Evolutionary conservation across 306 rosid species (phyloP).

Genomic region (Bauhinia variegata): DNA sequence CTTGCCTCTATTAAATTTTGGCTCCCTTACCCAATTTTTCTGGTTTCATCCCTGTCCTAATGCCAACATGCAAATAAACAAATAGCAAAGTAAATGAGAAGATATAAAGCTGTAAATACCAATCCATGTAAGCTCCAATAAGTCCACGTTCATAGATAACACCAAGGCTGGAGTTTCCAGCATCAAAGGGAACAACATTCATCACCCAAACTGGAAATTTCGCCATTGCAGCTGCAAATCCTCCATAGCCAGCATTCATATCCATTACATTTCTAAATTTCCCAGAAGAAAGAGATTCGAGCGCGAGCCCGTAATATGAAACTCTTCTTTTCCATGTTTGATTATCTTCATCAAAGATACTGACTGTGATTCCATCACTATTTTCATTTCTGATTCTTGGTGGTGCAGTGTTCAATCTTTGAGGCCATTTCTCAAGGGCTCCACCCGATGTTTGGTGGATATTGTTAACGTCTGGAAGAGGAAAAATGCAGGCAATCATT

Average conservation of each 20-base stretch:
- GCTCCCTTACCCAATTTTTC: no score
- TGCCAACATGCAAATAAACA: no score
- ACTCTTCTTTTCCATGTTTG: constrained; percentile 49
- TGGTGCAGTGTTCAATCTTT: constrained; percentile 40
- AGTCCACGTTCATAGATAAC: constrained; percentile 57
- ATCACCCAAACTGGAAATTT: constrained; percentile 58
- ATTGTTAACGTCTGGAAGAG: constrained; percentile 53
- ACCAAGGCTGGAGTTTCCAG: constrained; percentile 44
- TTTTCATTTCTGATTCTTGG: constrained; percentile 48
- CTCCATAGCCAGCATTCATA: constrained; percentile 61
- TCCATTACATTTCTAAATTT: constrained; percentile 62
- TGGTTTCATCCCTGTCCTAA: no score
- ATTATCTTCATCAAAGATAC: constrained; percentile 39
- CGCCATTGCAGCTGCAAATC: constrained; percentile 62
- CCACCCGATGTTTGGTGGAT: constrained; percentile 45
- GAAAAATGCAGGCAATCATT: constrained; percentile 59
- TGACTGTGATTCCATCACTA: constrained; percentile 24
- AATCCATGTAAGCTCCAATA: constrained; percentile 64
- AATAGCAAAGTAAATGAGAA: constrained; percentile 1
- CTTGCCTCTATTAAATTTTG: no score
- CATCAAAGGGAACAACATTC: constrained; percentile 59
- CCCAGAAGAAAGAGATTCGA: constrained; percentile 48
- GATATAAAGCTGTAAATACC: constrained; percentile 41
- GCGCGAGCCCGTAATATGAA: constrained; percentile 36
- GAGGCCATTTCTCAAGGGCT: constrained; percentile 54